Evolutionary conservation across 225 moss, liverwort and hornwort species (phyloP).

Genomic region (Asterella californica): DNA sequence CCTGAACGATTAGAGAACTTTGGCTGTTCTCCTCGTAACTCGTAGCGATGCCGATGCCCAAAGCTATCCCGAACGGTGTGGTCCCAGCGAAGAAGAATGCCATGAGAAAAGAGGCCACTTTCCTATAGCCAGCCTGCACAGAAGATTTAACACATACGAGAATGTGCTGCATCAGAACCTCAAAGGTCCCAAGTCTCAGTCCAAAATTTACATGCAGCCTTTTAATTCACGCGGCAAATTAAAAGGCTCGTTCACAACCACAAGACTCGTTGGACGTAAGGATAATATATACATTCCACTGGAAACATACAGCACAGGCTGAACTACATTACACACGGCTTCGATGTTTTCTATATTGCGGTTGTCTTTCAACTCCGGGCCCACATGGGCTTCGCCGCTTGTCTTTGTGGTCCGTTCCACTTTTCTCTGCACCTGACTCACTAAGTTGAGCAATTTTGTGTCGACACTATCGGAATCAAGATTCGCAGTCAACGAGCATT

Average conservation of each 20-base stretch:
- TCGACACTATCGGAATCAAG: background rate
- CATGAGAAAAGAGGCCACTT: slow-evolving; percentile 18
- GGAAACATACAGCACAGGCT: too few relatives aligned
- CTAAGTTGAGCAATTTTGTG: background rate
- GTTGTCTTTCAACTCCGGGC: background rate
- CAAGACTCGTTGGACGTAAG: too few relatives aligned
- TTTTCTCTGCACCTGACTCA: background rate
- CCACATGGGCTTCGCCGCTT: background rate
- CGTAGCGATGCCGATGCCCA: slow-evolving; percentile 39
- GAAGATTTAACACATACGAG: background rate
- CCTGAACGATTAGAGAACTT: slow-evolving; percentile 41
- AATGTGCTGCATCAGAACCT: background rate
- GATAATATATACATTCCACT: too few relatives aligned
- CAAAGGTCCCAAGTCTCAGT: background rate
- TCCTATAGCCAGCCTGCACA: slow-evolving; percentile 41
- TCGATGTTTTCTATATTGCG: too few relatives aligned
- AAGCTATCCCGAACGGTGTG: slow-evolving; percentile 37
- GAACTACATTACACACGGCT: too few relatives aligned
- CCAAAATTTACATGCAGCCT: background rate
- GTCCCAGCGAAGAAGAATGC: slow-evolving; percentile 35
- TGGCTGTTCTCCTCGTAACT: slow-evolving; percentile 45
- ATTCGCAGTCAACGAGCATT: background rate
- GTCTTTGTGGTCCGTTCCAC: background rate
- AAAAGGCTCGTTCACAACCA: too few relatives aligned
- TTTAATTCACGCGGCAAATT: background rate